Base-by-base conservation (phyloP, 23 red algal species). In the Gracilaria caudata region DNA sequence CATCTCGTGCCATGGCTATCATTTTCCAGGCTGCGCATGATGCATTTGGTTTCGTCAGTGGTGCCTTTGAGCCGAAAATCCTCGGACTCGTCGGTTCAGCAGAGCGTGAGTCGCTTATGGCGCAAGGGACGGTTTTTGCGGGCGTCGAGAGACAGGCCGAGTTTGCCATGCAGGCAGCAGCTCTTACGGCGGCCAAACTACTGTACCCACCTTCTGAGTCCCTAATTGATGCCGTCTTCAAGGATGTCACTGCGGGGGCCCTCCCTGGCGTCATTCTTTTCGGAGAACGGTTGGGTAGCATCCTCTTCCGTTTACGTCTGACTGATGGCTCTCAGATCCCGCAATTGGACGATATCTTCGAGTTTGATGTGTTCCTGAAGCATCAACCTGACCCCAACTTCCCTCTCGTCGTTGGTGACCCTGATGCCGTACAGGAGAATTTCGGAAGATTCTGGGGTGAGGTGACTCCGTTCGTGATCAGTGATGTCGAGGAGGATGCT, bases 341-440 rank as follows among this genome's bases (percentile, higher is more conserved):
- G 19, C 75, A 79, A 45, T 19, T 79, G 35, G 75, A 79, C 53
- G 75, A 79, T 17, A 79, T 79, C 4, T 79, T 79, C 46, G 53
- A 38, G 20, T 53, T 79, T 19, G 60, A 35, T 32, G 75, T 28
- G 46, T 79, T 79, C 29, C 28, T 79, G 17, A 21, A 26, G 12
- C 75, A 79, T 79, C 75, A 79, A 28, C 75, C 75, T 6, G 75
- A 79, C 21, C 75, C 75, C 4, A 79, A 79, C 45, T 79, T 79
- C 75, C 60, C 60, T 32, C 29, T 79, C 0, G 75, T 79, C 14
- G 30, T 26, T 4, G 30, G 30, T 26, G 32, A 32, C 29, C 4
- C 17, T 33, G 53, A 26, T 7, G 41, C 5, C 23, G 28, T 56
- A 7, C 75, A 79, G 46, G 8, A 24, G 75, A 79, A 79, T 26